Conservation (phyloP, 192 early-diverging fungal species). For the Entomortierella beljakovae region DNA sequence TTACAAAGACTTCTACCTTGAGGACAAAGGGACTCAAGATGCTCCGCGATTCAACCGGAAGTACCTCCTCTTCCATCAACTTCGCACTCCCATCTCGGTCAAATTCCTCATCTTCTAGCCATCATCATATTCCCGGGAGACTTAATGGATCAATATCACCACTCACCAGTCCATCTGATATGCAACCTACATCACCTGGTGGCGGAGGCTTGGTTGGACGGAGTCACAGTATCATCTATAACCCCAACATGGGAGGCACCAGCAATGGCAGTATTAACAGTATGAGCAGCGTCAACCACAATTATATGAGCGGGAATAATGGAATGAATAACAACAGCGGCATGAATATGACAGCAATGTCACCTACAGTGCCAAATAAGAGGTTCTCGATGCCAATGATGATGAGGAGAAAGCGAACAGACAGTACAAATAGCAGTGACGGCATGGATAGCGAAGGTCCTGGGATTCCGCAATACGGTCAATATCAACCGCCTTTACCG, state of each 20-base stretch:
- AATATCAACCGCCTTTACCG: neutral
- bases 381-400: conserved; percentile 13
- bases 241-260: neutral
- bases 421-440: conserved; percentile 7
- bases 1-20: neutral
- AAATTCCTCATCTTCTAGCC: neutral
- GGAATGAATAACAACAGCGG: neutral
- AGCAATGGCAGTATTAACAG: neutral
- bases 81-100: neutral
- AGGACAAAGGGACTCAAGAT: conserved; percentile 27
- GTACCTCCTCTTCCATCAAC: neutral
- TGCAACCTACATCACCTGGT: conserved; percentile 4
- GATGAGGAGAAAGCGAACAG: neutral
- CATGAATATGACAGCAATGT: neutral
- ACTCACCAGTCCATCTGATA: conserved; percentile 9
- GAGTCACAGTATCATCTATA: neutral
- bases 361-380: neutral
- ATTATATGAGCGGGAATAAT: too few relatives aligned
- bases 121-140: neutral
- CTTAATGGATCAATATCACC: conserved; percentile 15
- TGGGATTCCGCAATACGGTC: neutral
- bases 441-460: neutral
- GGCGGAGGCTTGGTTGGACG: conserved; percentile 13
- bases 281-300: neutral
- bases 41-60: conserved; percentile 6